A percentile compares a stretch with the other conserved stretches of the same genome.
These are phyloP conservation scores for Moesziomyces aphidis DNA, from an alignment of 1,284 basidiomycete species.

Conservation along the genomic window DNA sequence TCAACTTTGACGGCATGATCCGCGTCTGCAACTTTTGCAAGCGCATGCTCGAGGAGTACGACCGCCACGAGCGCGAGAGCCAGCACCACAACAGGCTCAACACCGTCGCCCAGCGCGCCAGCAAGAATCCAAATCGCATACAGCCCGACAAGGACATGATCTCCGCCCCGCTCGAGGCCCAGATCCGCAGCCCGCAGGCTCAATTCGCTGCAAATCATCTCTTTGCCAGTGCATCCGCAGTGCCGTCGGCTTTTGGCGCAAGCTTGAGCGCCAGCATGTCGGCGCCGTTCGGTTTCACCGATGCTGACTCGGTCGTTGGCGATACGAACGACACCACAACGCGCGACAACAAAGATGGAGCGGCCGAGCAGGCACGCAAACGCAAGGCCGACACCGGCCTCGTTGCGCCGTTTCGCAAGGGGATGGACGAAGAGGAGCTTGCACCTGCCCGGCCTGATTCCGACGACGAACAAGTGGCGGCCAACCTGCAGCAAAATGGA, in stretches of 20 bases:
- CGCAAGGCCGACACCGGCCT: constrained; percentile 23
- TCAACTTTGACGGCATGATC: constrained; percentile 90
- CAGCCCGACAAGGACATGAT: constrained; percentile 61
- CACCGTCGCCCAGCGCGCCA: constrained; percentile 24
- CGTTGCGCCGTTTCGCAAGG: constrained; percentile 58
- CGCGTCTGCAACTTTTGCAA: constrained; percentile 94
- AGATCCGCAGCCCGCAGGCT: constrained; percentile 54
- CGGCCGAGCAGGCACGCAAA: constrained; percentile 9
- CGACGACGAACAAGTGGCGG: constrained; percentile 28
- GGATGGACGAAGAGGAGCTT: constrained; percentile 54
- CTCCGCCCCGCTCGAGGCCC: constrained; percentile 68
- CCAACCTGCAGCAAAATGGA: neutral
- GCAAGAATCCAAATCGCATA: constrained; percentile 36
- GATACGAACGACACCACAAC: constrained; percentile 1
- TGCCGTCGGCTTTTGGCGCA: constrained; percentile 21
- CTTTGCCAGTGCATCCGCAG: constrained; percentile 48
- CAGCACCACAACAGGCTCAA: constrained; percentile 30
- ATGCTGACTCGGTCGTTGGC: constrained; percentile 12
- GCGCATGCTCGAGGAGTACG: constrained; percentile 82
- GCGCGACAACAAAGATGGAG: neutral
- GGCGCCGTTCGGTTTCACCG: constrained; percentile 13
- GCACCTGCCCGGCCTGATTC: constrained; percentile 26
- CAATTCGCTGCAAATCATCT: constrained; percentile 63
- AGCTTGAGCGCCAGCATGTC: constrained; percentile 21
- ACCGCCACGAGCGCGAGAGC: constrained; percentile 50